Evolutionary conservation across 192 early-diverging fungal species (phyloP).

Genomic region (Backusella mclennaniae): DNA sequence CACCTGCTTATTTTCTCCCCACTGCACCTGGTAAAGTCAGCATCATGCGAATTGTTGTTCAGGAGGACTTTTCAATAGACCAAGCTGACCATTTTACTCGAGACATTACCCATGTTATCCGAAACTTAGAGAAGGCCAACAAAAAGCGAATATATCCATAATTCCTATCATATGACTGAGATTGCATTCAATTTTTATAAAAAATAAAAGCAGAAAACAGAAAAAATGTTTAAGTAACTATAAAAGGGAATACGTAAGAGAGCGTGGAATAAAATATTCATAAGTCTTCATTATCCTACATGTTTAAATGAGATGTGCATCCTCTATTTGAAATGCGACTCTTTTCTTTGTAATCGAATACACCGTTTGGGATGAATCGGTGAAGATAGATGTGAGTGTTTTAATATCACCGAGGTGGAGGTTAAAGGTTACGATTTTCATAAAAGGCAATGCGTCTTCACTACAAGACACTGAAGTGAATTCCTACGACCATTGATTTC

Average conservation of each 20-base stretch:
- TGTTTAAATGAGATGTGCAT: not conserved
- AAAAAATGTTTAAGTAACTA: not conserved
- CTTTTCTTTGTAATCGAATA: not conserved
- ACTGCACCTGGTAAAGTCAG: conserved; percentile 42
- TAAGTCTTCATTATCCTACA: not conserved
- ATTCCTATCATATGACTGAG: too few relatives aligned
- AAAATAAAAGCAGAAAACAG: not conserved
- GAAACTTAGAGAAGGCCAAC: not conserved
- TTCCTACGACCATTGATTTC: not conserved
- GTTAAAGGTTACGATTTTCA: not conserved
- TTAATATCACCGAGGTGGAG: too few relatives aligned
- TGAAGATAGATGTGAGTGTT: not conserved
- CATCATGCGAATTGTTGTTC: conserved; percentile 66
- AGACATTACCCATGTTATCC: conserved; percentile 24
- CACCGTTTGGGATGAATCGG: not conserved
- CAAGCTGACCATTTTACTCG: conserved; percentile 25
- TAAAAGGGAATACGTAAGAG: not conserved
- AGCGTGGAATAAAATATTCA: not conserved
- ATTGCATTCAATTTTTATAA: not conserved
- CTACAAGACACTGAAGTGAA: not conserved
- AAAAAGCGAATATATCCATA: not conserved
- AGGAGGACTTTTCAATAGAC: conserved; percentile 42
- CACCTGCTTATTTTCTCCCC: conserved; percentile 71
- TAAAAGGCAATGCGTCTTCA: not conserved
- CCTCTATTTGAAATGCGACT: not conserved